Conservation (phyloP, 2,329 filamentous ascomycete species). For the Huntiella bhutanensis region DNA sequence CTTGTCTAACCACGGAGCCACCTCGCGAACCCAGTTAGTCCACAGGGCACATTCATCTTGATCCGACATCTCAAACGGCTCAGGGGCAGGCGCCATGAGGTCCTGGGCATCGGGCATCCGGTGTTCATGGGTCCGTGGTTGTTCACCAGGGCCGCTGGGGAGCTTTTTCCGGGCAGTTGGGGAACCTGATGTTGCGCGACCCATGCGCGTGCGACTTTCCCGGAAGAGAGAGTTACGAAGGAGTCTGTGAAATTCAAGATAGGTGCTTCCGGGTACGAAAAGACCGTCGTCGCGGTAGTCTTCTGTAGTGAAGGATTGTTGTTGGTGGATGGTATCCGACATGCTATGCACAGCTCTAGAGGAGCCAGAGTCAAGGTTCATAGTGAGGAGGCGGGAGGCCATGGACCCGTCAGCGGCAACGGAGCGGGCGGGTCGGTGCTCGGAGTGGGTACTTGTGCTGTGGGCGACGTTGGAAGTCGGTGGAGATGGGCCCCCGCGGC, state of each 20-base stretch:
- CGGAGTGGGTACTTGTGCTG: conserved; percentile 5
- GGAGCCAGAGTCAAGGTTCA: conserved; percentile 2
- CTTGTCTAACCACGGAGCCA: conserved; percentile 31
- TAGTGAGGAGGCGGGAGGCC: conserved; percentile 1
- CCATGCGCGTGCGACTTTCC: conserved; percentile 20
- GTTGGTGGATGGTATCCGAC: conserved; percentile 11
- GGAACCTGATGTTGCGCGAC: neutral
- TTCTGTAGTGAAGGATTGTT: conserved; percentile 18
- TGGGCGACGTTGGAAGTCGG: conserved; percentile 10
- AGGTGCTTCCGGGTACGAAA: conserved; percentile 27
- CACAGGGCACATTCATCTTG: conserved; percentile 20
- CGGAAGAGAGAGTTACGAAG: conserved; percentile 26
- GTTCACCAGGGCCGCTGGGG: conserved; percentile 1
- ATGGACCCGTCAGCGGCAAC: neutral
- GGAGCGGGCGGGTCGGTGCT: neutral
- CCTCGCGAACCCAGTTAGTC: conserved; percentile 24
- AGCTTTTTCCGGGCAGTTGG: conserved; percentile 7
- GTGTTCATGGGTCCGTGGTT: neutral
- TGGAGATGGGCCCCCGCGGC: conserved; percentile 15
- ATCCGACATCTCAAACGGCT: neutral
- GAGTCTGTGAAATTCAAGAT: conserved; percentile 27
- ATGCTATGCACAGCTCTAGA: conserved; percentile 14
- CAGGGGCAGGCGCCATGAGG: neutral
- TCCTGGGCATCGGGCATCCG: neutral
- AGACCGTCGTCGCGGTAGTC: conserved; percentile 22